Evolutionary conservation across 139 green algal species (phyloP).

Genomic region (Chlorella sp.): DNA sequence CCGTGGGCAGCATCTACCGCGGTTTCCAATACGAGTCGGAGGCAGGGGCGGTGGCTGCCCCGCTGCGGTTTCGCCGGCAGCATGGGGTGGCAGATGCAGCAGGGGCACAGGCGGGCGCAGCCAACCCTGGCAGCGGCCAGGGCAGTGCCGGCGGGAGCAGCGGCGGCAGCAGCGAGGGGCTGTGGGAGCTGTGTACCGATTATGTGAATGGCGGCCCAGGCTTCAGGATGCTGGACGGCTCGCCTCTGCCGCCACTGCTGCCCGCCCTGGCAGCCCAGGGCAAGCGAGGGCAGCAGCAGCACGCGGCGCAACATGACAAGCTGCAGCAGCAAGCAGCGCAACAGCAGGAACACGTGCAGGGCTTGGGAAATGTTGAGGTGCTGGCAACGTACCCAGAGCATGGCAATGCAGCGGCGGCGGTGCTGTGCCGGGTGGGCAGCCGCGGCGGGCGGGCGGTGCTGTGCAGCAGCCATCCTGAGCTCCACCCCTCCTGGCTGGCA

Average conservation of each 20-base stretch:
- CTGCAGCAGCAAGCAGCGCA: neutral
- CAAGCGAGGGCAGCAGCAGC: neutral
- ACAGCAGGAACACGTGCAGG: conserved; percentile 15
- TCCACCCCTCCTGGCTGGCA: conserved; percentile 48
- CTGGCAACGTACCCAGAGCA: conserved; percentile 32
- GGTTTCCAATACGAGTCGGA: conserved; percentile 77
- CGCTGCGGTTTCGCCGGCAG: conserved; percentile 34
- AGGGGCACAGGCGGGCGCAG: conserved; percentile 25
- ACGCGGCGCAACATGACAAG: neutral
- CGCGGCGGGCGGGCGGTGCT: conserved; percentile 41
- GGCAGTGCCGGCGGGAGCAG: conserved; percentile 29
- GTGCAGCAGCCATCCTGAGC: conserved; percentile 74
- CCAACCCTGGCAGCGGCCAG: neutral
- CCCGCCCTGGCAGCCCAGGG: neutral
- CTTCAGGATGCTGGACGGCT: conserved; percentile 43
- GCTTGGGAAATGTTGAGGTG: conserved; percentile 23
- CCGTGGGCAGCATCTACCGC: conserved; percentile 42
- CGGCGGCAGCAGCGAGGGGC: neutral
- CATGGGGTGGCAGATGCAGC: neutral
- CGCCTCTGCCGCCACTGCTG: neutral
- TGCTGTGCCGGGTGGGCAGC: conserved; percentile 34
- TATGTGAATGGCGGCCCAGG: conserved; percentile 78
- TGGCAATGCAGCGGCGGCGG: neutral
- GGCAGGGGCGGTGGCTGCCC: conserved; percentile 51
- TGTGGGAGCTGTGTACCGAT: conserved; percentile 55